phyloP scores from a whole-genome alignment of 345 rosid species.

The Arabidopsis suecica region DNA sequence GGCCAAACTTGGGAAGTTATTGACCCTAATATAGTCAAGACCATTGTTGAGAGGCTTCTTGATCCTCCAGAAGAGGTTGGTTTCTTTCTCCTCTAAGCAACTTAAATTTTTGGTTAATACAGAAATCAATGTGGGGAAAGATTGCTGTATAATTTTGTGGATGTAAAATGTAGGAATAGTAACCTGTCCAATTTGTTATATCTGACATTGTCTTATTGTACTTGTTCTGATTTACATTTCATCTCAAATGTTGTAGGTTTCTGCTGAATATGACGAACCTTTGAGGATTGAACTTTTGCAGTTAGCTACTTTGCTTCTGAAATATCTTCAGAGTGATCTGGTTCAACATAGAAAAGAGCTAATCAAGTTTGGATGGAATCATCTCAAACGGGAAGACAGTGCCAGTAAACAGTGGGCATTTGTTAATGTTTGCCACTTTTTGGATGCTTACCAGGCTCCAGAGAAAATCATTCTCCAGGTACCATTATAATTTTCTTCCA shows the following conservation, averaged over 20 bases:
- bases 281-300: conserved; percentile 98
- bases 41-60: conserved; percentile 94
- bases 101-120: neutral
- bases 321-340: conserved; percentile 89
- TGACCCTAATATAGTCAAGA: conserved; percentile 78
- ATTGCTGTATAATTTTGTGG: conserved; percentile 24
- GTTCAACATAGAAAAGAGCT: conserved; percentile 97
- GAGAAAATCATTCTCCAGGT: conserved; percentile 99
- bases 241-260: conserved; percentile 61
- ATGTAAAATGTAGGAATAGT: neutral
- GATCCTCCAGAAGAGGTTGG: conserved; percentile 99
- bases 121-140: conserved; percentile 1
- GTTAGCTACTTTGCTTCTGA: conserved; percentile 95
- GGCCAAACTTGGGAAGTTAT: conserved; percentile 94
- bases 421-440: conserved; percentile 97
- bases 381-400: conserved; percentile 98
- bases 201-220: neutral
- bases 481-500: conserved; percentile 26
- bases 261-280: conserved; percentile 95
- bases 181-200: conserved; percentile 6
- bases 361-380: conserved; percentile 99
- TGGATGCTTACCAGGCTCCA: conserved; percentile 99
- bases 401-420: conserved; percentile 99
- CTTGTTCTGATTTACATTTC: conserved; percentile 11
- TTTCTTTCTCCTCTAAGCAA: conserved; percentile 26